Evolutionary conservation across 1,284 basidiomycete species (phyloP).

Genomic region (Apiotrichum siamense): DNA sequence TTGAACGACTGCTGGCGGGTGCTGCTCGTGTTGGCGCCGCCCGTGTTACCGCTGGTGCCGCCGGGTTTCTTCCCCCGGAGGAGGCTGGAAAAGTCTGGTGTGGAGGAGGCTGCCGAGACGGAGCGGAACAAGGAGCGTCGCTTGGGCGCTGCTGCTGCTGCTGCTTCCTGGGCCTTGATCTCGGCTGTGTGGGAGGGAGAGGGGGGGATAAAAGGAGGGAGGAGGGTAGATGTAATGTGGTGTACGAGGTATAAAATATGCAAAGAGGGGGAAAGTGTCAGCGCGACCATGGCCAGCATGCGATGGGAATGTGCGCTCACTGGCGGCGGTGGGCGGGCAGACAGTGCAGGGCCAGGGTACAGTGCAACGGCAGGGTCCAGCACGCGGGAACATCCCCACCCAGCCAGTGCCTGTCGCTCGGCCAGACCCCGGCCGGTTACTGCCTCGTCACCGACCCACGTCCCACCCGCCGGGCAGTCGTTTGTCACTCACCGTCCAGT

Average conservation of each 20-base stretch:
- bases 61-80: constrained; percentile 60
- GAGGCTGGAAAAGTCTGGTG: constrained; percentile 77
- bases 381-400: no score
- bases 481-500: constrained; percentile 32
- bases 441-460: no score
- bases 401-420: no score
- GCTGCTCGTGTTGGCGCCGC: neutral
- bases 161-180: constrained; percentile 21
- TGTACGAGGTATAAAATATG: no score
- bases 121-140: constrained; percentile 77
- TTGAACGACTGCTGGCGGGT: no score
- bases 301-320: no score
- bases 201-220: neutral
- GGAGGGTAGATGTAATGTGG: neutral
- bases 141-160: constrained; percentile 46
- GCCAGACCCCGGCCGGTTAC: no score
- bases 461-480: no score
- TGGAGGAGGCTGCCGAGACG: constrained; percentile 70
- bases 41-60: neutral
- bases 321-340: no score
- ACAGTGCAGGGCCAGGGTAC: no score
- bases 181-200: constrained; percentile 19
- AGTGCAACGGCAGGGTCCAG: no score
- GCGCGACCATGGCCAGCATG: no score
- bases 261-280: neutral